phyloP scores from a whole-genome alignment of 139 green algal species.

The Coelastrella sp. region DNA sequence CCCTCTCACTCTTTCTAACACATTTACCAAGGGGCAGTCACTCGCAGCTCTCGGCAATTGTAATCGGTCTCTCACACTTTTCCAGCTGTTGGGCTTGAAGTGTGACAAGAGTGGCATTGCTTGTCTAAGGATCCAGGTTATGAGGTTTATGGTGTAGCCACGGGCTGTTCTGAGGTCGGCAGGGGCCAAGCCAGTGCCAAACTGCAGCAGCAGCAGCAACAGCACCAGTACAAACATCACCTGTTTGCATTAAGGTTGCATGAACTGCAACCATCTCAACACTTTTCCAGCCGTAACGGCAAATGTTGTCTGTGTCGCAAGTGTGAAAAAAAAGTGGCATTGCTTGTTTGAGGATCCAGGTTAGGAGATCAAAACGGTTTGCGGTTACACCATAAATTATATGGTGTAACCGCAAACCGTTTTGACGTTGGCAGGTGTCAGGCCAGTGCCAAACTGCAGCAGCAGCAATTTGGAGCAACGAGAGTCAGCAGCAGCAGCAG shows the following conservation, averaged over 20 bases:
- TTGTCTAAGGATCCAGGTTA: not conserved
- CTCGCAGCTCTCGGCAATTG: not conserved
- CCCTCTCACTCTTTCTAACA: constrained; percentile 1
- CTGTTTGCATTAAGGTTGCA: not conserved
- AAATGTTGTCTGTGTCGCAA: no score
- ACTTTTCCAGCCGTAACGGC: no score
- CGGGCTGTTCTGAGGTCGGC: not conserved
- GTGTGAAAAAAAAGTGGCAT: no score
- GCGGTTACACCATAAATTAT: no score
- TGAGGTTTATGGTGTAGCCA: not conserved
- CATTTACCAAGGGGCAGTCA: not conserved
- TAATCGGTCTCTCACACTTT: not conserved
- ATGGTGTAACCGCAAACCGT: no score
- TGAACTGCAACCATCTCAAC: not conserved
- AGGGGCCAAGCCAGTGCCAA: not conserved
- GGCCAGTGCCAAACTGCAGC: no score
- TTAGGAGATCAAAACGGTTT: no score
- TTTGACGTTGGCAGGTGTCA: no score
- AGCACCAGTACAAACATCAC: not conserved
- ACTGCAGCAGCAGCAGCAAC: not conserved
- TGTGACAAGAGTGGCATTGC: not conserved
- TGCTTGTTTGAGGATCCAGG: no score
- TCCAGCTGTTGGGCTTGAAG: not conserved
- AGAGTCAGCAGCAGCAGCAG: no score
- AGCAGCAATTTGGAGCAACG: no score